Base-by-base conservation (phyloP, 768 basidiomycete species). In the Termitomyces sp. region DNA sequence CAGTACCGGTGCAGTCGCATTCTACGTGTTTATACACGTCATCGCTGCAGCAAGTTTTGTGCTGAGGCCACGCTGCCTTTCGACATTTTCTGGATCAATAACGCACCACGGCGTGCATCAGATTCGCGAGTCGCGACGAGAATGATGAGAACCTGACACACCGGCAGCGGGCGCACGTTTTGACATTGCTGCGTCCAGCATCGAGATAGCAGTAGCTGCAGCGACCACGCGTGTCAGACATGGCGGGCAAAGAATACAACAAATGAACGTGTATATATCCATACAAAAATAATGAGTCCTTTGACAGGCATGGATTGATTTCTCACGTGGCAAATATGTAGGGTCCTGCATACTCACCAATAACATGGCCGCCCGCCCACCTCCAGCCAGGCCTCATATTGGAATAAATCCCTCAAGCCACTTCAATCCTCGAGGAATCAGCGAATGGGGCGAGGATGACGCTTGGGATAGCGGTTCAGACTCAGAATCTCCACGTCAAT, bases 391-490 rank as follows among this genome's bases (percentile, higher is more conserved):
- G 53, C 89, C 89, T 49, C 89, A 91, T 75, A 83, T 88, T 63
- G 88, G 82, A 47, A 76, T 91, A 47, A 81, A 84, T 62, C 77
- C 87, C 5, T 79, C 80, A 60, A 81, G 63, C 56, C 79, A 75
- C 66, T 82, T 74, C 60, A 53, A 70, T 52, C 64, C 71, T 50
- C 68, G 66, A 37, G 72, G 74, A 54, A 61, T 67, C 20, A 69
- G 77, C 40, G 89, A 91, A 57, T 89, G 89, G 88, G 88, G 77
- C n/a, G 91, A 92, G 71, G 91, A 93, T 69, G 91, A 94, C 71
- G 90, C 85, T 50, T 94, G 91, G 91, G 91, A 93, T 75, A 89
- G 87, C 67, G 80, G 83, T 56, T 92, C 91, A 17, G 91, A 93
- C 75, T 86, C 86, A 50, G 90, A 91, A 73, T 86, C 83, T 57